Conservation (phyloP, 257 asterid genomes). For the Mitragyna speciosa region DNA sequence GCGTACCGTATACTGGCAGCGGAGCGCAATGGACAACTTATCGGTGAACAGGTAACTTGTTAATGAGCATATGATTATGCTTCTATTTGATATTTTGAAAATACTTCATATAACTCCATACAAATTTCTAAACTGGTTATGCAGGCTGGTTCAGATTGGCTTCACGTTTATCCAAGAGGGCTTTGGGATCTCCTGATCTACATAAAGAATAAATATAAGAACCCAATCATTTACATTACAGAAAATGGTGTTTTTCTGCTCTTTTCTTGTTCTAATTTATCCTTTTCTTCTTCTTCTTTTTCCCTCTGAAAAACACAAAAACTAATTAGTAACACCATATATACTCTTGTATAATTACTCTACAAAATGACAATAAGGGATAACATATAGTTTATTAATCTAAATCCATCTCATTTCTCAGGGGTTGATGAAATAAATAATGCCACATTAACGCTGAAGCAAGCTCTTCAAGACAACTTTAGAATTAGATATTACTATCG, state of each 20-base stretch:
- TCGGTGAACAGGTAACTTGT: too few relatives aligned
- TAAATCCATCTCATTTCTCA: not conserved
- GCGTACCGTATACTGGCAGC: too few relatives aligned
- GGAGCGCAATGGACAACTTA: too few relatives aligned
- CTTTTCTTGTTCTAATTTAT: too few relatives aligned
- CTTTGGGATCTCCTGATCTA: slow-evolving; percentile 20
- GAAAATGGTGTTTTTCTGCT: not conserved
- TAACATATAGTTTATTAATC: not conserved
- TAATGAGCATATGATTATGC: not conserved
- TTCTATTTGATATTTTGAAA: too few relatives aligned
- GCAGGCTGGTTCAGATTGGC: slow-evolving; percentile 18
- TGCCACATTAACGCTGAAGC: slow-evolving; percentile 23
- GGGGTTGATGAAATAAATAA: slow-evolving; percentile 36
- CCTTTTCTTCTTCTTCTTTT: not conserved
- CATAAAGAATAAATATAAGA: slow-evolving; percentile 28
- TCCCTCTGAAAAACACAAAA: too few relatives aligned
- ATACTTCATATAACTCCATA: too few relatives aligned
- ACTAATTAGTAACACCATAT: too few relatives aligned
- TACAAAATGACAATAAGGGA: too few relatives aligned
- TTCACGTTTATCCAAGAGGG: slow-evolving; percentile 34
- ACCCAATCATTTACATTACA: slow-evolving; percentile 31
- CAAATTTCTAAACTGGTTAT: not conserved
- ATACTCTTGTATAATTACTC: too few relatives aligned
- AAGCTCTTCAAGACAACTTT: slow-evolving; percentile 24
- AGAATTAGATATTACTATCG: slow-evolving; percentile 24